Percentiles rank a stretch among this genome's conserved stretches.
Evolutionary conservation across 345 rosid genomes (phyloP).

Genomic region (Boechera divaricarpa): DNA sequence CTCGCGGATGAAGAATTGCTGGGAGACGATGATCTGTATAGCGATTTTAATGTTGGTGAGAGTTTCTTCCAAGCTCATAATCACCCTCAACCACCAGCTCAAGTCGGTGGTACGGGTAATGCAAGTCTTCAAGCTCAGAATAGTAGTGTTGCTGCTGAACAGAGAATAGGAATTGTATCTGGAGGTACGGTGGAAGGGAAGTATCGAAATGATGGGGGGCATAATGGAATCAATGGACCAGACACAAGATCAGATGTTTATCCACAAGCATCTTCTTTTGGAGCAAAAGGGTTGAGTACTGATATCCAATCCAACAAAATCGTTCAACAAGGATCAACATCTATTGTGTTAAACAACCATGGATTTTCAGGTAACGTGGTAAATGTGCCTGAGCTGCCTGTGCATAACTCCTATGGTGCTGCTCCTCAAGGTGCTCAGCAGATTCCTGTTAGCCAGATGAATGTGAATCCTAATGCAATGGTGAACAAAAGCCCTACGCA

Average conservation of each 20-base stretch:
- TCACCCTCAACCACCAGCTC: slow-evolving; percentile 54
- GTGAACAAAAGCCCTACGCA: slow-evolving; percentile 68
- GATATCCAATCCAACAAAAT: slow-evolving; percentile 56
- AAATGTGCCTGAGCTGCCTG: slow-evolving; percentile 54
- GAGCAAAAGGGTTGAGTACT: slow-evolving; percentile 52
- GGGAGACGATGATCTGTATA: slow-evolving; percentile 85
- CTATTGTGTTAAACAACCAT: slow-evolving; percentile 54
- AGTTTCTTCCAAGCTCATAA: slow-evolving; percentile 67
- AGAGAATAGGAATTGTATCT: slow-evolving; percentile 50
- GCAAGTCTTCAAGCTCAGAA: slow-evolving; percentile 53
- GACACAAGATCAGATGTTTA: slow-evolving; percentile 58
- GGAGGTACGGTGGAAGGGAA: slow-evolving; percentile 57
- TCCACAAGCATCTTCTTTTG: slow-evolving; percentile 50
- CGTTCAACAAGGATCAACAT: slow-evolving; percentile 56
- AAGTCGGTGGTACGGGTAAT: slow-evolving; percentile 44
- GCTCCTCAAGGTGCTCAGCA: slow-evolving; percentile 58
- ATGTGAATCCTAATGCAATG: slow-evolving; percentile 49
- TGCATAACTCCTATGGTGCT: slow-evolving; percentile 53
- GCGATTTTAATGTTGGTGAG: slow-evolving; percentile 89
- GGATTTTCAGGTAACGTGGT: slow-evolving; percentile 54
- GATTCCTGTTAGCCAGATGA: slow-evolving; percentile 60
- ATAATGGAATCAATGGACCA: slow-evolving; percentile 50
- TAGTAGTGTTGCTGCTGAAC: slow-evolving; percentile 52
- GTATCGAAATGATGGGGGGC: slow-evolving; percentile 52
- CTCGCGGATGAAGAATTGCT: slow-evolving; percentile 78